A percentile compares a stretch with the other conserved stretches of the same genome.
Conservation (phyloP, 345 rosid species). For the Angophora floribunda region DNA sequence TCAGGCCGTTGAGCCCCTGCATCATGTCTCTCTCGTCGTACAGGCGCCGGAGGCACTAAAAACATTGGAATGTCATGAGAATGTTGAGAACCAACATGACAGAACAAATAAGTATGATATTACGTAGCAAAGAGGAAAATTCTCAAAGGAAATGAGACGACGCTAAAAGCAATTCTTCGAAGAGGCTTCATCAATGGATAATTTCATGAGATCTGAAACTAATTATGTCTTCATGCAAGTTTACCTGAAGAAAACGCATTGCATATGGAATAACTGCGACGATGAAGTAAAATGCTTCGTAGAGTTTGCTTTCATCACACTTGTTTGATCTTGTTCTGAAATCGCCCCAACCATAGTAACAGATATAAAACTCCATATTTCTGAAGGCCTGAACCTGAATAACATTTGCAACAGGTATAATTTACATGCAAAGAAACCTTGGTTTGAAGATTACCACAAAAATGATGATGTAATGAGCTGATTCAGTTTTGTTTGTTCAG, state of each 20-base stretch:
- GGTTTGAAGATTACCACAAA: background rate
- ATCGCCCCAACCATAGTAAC: conserved; percentile 11
- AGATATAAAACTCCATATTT: background rate
- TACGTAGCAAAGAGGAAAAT: background rate
- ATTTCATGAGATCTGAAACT: background rate
- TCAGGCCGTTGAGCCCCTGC: conserved; percentile 36
- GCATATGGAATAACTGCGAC: conserved; percentile 63
- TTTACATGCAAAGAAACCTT: background rate
- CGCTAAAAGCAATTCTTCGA: background rate
- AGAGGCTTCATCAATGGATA: background rate
- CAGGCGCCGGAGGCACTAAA: conserved; percentile 51
- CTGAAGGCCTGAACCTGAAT: background rate
- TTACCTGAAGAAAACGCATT: conserved; percentile 67
- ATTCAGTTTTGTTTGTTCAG: background rate
- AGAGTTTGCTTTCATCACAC: conserved; percentile 36
- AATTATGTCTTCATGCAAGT: background rate
- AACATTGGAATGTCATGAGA: background rate
- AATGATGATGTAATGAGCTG: background rate
- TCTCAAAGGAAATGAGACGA: background rate
- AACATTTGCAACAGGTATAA: background rate
- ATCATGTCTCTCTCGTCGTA: conserved; percentile 37
- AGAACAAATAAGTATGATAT: background rate
- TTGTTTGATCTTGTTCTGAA: conserved; percentile 24
- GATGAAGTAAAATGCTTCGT: conserved; percentile 25
- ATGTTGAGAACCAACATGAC: background rate